Evolutionary conservation across 2,329 filamentous ascomycete genomes (phyloP).

Genomic region (Talaromyces sp.): DNA sequence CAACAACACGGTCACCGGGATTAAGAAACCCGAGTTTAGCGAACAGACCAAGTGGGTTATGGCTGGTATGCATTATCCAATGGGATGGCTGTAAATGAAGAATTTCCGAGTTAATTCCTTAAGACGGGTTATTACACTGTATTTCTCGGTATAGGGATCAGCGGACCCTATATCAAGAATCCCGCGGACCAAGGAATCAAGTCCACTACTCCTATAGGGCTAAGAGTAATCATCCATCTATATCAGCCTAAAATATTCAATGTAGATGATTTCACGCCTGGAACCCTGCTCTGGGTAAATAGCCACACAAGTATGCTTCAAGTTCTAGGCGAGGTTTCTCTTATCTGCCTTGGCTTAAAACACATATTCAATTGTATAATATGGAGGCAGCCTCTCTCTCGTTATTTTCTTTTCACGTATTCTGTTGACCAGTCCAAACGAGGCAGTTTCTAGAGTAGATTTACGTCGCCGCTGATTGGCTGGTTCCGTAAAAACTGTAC

Average conservation of each 20-base stretch:
- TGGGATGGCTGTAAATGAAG: not conserved
- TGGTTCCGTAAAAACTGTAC: not conserved
- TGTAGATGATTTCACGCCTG: no score
- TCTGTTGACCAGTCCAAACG: not conserved
- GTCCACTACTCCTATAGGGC: no score
- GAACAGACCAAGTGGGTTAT: not conserved
- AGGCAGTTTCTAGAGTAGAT: not conserved
- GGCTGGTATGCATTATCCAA: not conserved
- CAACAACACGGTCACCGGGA: not conserved
- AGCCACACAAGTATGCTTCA: no score
- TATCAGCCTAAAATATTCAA: no score
- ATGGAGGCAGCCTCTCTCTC: no score
- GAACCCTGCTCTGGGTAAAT: no score
- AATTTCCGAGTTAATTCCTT: not conserved
- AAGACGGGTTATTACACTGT: no score
- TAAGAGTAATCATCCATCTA: no score
- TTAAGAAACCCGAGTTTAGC: not conserved
- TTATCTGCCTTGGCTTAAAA: no score
- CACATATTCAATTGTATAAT: no score
- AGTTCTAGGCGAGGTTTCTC: no score
- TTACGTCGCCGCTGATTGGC: conserved; percentile 3
- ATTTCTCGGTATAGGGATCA: not conserved
- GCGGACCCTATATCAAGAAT: not conserved
- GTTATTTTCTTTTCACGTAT: not conserved
- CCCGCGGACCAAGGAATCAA: not conserved